Evolutionary conservation across 106 monocot species (phyloP).

Genomic region (Chionographis japonica): DNA sequence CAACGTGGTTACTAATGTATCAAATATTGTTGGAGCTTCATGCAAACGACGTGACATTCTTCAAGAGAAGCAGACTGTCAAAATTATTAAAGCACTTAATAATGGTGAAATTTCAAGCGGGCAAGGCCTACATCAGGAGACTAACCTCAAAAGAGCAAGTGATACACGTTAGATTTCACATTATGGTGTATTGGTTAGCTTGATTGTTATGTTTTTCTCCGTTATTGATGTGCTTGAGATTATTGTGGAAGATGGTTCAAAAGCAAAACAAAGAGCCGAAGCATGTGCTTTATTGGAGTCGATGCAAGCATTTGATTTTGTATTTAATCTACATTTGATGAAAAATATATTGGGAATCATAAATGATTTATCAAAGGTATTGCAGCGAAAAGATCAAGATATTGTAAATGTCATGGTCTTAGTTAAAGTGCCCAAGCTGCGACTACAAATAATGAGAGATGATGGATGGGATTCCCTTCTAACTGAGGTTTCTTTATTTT

Average conservation of each 20-base stretch:
- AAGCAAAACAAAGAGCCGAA: too few relatives aligned
- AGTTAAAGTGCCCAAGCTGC: too few relatives aligned
- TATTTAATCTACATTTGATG: too few relatives aligned
- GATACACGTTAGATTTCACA: neutral
- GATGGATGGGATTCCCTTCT: too few relatives aligned
- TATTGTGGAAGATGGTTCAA: neutral
- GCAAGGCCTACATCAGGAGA: neutral
- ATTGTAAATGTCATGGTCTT: too few relatives aligned
- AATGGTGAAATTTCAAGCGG: neutral
- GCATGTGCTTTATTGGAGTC: too few relatives aligned
- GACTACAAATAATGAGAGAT: too few relatives aligned
- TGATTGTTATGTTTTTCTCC: neutral
- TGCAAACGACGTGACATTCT: neutral
- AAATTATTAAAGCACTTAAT: neutral
- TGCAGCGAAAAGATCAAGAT: too few relatives aligned
- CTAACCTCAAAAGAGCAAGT: neutral
- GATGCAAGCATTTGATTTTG: too few relatives aligned
- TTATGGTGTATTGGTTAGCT: neutral
- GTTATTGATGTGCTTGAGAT: neutral
- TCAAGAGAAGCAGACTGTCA: neutral
- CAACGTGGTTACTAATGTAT: neutral
- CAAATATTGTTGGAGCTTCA: constrained; percentile 1
- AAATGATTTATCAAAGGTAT: too few relatives aligned
- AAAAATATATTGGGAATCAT: too few relatives aligned
- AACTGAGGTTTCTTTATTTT: too few relatives aligned